A percentile compares a stretch with the other conserved stretches of the same genome.
Evolutionary conservation across 805 yeast species (phyloP).

Genomic region (Ogataea minuta): DNA sequence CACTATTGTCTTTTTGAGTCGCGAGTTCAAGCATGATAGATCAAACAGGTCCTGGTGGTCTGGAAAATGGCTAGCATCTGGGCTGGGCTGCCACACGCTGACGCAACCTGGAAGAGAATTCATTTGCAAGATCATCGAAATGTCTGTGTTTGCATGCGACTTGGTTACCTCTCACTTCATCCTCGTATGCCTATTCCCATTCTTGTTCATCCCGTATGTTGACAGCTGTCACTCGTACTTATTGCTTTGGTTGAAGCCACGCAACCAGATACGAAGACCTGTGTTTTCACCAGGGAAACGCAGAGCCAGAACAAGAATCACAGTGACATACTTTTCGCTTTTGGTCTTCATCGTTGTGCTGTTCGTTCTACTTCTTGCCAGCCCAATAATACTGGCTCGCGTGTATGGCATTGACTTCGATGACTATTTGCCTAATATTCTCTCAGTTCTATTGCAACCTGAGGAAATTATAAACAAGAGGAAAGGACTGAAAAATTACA

Average conservation of each 20-base stretch:
- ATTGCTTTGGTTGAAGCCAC: slow-evolving; percentile 59
- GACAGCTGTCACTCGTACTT: slow-evolving; percentile 66
- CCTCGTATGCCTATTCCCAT: slow-evolving; percentile 56
- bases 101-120: slow-evolving; percentile 67
- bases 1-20: slow-evolving; percentile 50
- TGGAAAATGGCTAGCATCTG: slow-evolving; percentile 65
- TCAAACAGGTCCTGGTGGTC: slow-evolving; percentile 78
- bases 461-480: slow-evolving; percentile 26
- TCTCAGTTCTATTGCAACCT: slow-evolving; percentile 44
- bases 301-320: slow-evolving; percentile 37
- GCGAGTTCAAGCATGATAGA: slow-evolving; percentile 60
- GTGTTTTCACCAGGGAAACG: slow-evolving; percentile 42
- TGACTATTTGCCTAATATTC: slow-evolving; percentile 38
- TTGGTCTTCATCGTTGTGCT: slow-evolving; percentile 34
- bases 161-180: slow-evolving; percentile 57
- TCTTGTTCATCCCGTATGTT: slow-evolving; percentile 59
- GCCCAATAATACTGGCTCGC: slow-evolving; percentile 39
- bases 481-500: slow-evolving; percentile 39
- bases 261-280: slow-evolving; percentile 46
- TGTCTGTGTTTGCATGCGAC: slow-evolving; percentile 68
- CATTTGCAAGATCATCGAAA: slow-evolving; percentile 60
- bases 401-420: slow-evolving; percentile 40
- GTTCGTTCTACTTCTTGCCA: slow-evolving; percentile 36
- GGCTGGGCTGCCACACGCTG: slow-evolving; percentile 58
- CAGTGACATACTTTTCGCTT: slow-evolving; percentile 34